Percentiles rank a stretch among this genome's conserved stretches.
Evolutionary conservation across 805 yeast species (phyloP).

Genomic region (Candida ipomoeae): DNA sequence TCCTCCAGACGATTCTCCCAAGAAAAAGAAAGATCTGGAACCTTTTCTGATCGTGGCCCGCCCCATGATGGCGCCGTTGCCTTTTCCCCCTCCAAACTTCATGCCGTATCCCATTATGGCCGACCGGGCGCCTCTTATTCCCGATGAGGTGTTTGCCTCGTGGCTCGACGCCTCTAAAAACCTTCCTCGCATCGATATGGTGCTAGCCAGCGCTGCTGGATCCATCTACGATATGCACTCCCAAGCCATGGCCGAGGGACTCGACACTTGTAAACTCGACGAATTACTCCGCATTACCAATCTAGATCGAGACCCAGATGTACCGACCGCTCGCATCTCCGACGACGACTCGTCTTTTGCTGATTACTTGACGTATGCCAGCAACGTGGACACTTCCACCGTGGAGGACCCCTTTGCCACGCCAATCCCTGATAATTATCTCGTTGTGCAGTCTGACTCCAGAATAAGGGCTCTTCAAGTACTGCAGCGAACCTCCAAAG

Average conservation of each 20-base stretch:
- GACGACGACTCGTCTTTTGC: conserved; percentile 13
- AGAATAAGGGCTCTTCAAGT: neutral
- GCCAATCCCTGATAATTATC: neutral
- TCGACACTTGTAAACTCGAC: conserved; percentile 21
- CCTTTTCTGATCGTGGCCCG: neutral
- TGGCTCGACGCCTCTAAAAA: conserved; percentile 34
- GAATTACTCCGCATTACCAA: conserved; percentile 8
- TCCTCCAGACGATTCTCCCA: neutral
- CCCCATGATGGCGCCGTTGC: conserved; percentile 35
- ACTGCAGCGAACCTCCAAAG: conserved; percentile 1
- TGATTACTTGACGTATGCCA: conserved; percentile 23
- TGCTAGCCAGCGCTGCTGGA: conserved; percentile 45
- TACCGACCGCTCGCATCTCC: neutral
- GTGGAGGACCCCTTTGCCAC: conserved; percentile 18
- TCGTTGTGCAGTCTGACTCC: conserved; percentile 7
- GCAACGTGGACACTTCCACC: conserved; percentile 22
- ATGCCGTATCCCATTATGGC: conserved; percentile 43
- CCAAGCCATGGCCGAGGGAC: conserved; percentile 34
- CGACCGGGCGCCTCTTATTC: conserved; percentile 31
- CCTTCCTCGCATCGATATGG: conserved; percentile 42
- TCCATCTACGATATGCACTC: conserved; percentile 33
- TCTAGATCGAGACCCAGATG: neutral
- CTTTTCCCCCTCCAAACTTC: conserved; percentile 43
- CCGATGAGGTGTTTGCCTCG: conserved; percentile 32
- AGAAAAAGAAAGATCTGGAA: neutral